A percentile compares a stretch with the other conserved stretches of the same genome.
These are phyloP conservation scores for Xylariaceae sp. DNA, from an alignment of 2,329 filamentous ascomycete genomes.

Conservation along the genomic window DNA sequence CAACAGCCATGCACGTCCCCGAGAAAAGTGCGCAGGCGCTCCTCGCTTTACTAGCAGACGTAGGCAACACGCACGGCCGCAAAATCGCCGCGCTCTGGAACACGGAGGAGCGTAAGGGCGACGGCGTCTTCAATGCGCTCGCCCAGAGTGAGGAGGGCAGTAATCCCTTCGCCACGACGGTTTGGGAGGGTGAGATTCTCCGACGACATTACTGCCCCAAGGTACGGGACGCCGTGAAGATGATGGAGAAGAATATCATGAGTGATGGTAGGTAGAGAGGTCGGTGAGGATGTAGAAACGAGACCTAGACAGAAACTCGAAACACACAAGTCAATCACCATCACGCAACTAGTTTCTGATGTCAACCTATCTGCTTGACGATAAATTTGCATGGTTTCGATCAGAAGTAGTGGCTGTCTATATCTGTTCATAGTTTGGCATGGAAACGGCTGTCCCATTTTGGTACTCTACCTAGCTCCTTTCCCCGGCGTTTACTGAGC, in stretches of 20 bases:
- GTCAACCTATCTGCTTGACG: background rate
- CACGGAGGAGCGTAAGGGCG: constrained; percentile 86
- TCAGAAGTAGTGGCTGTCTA: no score
- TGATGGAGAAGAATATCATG: constrained; percentile 64
- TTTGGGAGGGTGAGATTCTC: constrained; percentile 91
- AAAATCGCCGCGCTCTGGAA: constrained; percentile 88
- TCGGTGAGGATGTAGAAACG: background rate
- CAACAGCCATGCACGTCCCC: constrained; percentile 74
- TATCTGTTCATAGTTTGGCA: background rate
- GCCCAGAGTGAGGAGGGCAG: constrained; percentile 72
- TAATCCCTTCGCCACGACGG: constrained; percentile 83
- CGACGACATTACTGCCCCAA: constrained; percentile 80
- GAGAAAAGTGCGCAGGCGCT: constrained; percentile 84
- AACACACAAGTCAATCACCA: background rate
- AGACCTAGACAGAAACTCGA: background rate
- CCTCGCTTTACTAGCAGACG: constrained; percentile 69
- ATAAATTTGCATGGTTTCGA: no score
- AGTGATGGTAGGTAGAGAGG: constrained; percentile 18
- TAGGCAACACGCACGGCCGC: constrained; percentile 73
- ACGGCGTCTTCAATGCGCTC: constrained; percentile 75
- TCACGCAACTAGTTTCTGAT: background rate
- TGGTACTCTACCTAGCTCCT: background rate
- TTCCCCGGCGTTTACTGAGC: no score
- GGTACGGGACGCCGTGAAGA: constrained; percentile 68
- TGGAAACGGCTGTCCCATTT: background rate